Base-by-base conservation (phyloP, 2,329 filamentous ascomycete genomes). In the Diaporthe sp. region DNA sequence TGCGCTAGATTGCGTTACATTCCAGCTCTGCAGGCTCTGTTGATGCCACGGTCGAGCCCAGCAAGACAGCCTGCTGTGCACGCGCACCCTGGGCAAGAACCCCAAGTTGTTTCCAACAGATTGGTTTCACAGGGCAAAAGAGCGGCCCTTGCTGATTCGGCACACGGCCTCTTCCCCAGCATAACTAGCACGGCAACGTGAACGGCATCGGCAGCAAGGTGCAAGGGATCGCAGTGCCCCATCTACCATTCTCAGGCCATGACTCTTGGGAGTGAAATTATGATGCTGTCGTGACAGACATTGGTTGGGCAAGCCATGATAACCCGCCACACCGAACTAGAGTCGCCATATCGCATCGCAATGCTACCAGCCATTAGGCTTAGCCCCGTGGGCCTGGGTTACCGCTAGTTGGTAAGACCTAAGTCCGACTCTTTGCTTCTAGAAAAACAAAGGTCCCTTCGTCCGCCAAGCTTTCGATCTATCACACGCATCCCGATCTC, bases 401-500 rank as follows among this genome's bases (percentile, higher is more conserved):
- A 39, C 62, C 46, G 62, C 46, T 68, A 68, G 62, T 19, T 25
- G 46, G 13, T 53, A 39, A 68, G 46, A 17, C 62, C 62, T 68
- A 68, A 53, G 22, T 68, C 62, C 62, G 62, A 53, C 34, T 15
- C 28, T 53, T 39, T 53, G 62, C 62, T 68, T 68, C 62, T 68
- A 53, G 46, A 53, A 65, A 65, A 39, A 53, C 44, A 68, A 39
- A 68, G 31, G 62, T 51, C 62, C 62, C 46, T 49, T 44, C 13
- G 62, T 2, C 62, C 62, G 62, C 62, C 62, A 68, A 68, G 62
- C 62, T 68, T 68, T 31, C 62, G 62, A 53, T 68, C 62, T 68
- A 68, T 68, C 62, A 53, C 19, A 34, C 28, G 62, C 46, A 51
- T 67, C 44, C 12, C 62, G 62, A 67, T 67, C 62, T 51, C 62